Evolutionary conservation across 345 rosid genomes (phyloP), one percentile per base, ranked within the genome.

Genomic region (Alliaria petiolata): DNA sequence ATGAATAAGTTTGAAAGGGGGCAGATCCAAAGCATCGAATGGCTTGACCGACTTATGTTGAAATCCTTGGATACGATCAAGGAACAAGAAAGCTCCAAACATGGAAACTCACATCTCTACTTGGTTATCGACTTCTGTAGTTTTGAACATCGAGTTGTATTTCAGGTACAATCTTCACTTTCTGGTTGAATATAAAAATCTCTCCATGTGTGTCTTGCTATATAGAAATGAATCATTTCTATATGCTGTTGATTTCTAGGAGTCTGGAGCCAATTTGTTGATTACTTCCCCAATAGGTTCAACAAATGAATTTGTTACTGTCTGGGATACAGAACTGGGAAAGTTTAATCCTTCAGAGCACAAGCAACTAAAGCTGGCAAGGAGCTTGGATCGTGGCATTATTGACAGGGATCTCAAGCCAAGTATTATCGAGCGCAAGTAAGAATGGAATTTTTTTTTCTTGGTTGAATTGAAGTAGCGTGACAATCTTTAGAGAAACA

Each of bases 331-430:
- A 60, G 99, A 93, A 73, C 77, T 91, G 60, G 99, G 97, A 79
- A 93, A 70, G 85, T 81, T 82, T 69, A 91, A 91, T 82, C 99
- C 95, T n/a, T 87, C 97, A 17, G 99, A 93, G 84, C 93, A 91
- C 85, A 93, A 93, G 85, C 97, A 93, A 84, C 78, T 93, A 43
- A 93, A 93, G 85, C 83, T 93, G 57, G 99, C 99, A 9, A 87
- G 99, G 81, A 93, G 99, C 81, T 81, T 93, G 80, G 84, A 91
- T 43, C 95, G 99, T 74, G 96, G 98, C 67, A 91, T 93, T 67
- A 93, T 93, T 72, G 97, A 93, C 81, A 93, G 91, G 87, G 97
- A 93, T 83, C 89, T 93, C 74, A 93, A 91, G 81, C 98, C 98
- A 50, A 91, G 97, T 69, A 35, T 69, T 64, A 70, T 72, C 20